Base-by-base conservation (phyloP, 306 rosid species). In the Sindora glabra region DNA sequence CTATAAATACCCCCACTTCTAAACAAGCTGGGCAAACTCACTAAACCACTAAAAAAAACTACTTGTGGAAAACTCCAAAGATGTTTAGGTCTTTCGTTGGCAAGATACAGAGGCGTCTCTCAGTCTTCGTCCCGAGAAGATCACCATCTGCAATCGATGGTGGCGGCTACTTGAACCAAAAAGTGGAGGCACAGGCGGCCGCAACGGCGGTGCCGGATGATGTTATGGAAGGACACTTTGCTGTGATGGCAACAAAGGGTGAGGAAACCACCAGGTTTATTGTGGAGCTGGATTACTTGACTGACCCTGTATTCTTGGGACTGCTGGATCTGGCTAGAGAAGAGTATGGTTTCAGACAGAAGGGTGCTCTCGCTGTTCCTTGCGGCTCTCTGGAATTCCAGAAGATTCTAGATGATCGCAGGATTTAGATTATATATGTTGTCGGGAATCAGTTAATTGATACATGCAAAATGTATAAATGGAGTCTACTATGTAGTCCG, bases 351-450 rank as follows among this genome's bases (percentile, higher is more conserved):
- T 80, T 77, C 51, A 64, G 56, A 21, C 89, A 84, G 45, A 45
- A 65, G 54, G 94, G 96, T 41, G 79, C 89, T 64, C 85, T 84
- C 12, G 71, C 64, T n/a, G 64, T 87, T 57, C 91, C 91, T 8
- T 87, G 89, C 62, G 26, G 26, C 12, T 89, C 89, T 17, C 74
- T 53, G 8, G 89, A 84, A 10, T 40, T 87, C 7, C 84, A 68
- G 59, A 79, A 72, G 29, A 82, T 87, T 65, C 59, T 87, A 8
- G 81, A 76, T n/a, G 57, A 19, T 39, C 29, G 62, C 26, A 77
- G 62, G 64, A n/a, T n/a, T n/a, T n/a, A n/a, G n/a, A n/a, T n/a
- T n/a, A n/a, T n/a, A n/a, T n/a, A n/a, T n/a, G n/a, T n/a, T n/a
- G 52, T 48, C 14, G 52, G 32, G 18, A 50, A 55, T 29, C 53